Evolutionary conservation across 805 yeast species (phyloP), one percentile per base, ranked within the genome.

Genomic region (Kodamaea leandrae): DNA sequence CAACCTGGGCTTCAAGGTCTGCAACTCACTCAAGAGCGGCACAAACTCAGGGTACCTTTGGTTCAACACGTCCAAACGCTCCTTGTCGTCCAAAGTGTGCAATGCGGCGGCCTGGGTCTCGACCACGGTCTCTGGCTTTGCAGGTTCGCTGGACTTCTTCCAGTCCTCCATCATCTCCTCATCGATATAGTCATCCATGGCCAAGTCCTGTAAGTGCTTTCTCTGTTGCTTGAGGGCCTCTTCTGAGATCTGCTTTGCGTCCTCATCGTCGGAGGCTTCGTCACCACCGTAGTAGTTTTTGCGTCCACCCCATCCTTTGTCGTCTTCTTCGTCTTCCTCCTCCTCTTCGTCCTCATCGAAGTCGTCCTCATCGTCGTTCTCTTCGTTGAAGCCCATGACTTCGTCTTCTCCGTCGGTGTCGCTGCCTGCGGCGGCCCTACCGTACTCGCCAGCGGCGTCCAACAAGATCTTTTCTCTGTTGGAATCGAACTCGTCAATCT

Each of bases 211-310:
- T 44, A 87, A 64, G 59, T 89, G 72, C 46, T 62, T 63, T 66
- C 84, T 85, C 64, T 90, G 97, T 50, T 87, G 80, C 55, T 88
- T 80, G 36, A 86, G 56, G 0, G 98, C 98, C 63, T 93, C 97
- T 52, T 79, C 81, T 43, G 91, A 93, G 64, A 89, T 82, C 47
- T 78, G 81, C 47, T 78, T 81, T 4, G 87, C 85, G 23, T 80
- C 82, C 40, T 80, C 95, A 23, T 83, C 91, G 48, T 86, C 95
- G 60, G 73, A 86, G 50, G 65, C 74, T 13, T 74, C 77, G 46
- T 78, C 84, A 6, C 63, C 63, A 32, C 83, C 83, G 53, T 80
- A 79, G 50, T 77, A 77, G 49, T 68, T 57, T 45, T 58, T 57
- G 47, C 58, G 58, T n/a, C 74, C 68, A 42, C 79, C 76, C 71